Evolutionary conservation across 2,329 filamentous ascomycete genomes (phyloP).

Genomic region (Grosmannia serpens): DNA sequence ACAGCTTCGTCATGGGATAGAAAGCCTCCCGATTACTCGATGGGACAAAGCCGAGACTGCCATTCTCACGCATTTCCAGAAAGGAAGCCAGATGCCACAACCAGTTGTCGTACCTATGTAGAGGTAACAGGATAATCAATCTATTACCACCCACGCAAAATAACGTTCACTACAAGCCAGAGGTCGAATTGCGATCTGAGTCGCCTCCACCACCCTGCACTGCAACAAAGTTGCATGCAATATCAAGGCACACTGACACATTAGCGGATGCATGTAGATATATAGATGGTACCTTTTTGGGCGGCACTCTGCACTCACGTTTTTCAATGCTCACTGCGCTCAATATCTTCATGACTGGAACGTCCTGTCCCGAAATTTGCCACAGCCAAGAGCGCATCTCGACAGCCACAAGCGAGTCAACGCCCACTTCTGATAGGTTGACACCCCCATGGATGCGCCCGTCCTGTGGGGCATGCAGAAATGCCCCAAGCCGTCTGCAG

Average conservation of each 20-base stretch:
- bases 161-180: too few relatives aligned
- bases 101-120: too few relatives aligned
- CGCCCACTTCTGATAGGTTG: slow-evolving; percentile 25
- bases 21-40: too few relatives aligned
- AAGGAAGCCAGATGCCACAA: too few relatives aligned
- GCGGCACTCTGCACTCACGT: slow-evolving; percentile 5
- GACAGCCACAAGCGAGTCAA: slow-evolving; percentile 29
- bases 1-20: too few relatives aligned
- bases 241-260: neutral
- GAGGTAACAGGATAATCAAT: too few relatives aligned
- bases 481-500: slow-evolving; percentile 15
- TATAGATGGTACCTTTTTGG: too few relatives aligned
- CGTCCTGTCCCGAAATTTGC: slow-evolving; percentile 27
- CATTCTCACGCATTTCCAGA: too few relatives aligned
- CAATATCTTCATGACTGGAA: slow-evolving; percentile 35
- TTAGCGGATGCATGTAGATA: neutral
- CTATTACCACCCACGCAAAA: too few relatives aligned
- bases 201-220: neutral
- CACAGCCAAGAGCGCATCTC: slow-evolving; percentile 35
- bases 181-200: too few relatives aligned
- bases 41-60: too few relatives aligned
- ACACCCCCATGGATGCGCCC: slow-evolving; percentile 19
- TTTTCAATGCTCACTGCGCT: slow-evolving; percentile 19
- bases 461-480: slow-evolving; percentile 21
- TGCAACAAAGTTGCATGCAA: neutral